Base-by-base conservation (phyloP, 108 stramenopile species). In the Cyclotella kingstonii region DNA sequence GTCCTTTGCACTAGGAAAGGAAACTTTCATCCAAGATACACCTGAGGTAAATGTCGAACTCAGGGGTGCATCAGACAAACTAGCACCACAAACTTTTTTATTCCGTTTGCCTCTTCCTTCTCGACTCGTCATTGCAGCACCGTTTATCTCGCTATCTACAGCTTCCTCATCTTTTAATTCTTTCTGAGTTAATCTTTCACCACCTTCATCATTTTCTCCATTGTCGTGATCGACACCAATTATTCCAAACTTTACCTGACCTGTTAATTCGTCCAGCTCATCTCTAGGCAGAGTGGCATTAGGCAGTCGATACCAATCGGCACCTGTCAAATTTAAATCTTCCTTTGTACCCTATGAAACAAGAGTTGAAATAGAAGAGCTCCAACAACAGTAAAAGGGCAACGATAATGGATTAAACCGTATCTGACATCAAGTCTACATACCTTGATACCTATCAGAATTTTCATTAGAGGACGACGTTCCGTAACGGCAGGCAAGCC, bases 1-100 rank as follows among this genome's bases (percentile, higher is more conserved):
- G 84, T 95, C 93, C 57, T 91, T 91, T 4, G 93, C 90, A 27
- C 90, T 91, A 5, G 93, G 93, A 55, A 95, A 95, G 8, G 90
- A 87, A 26, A 95, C 79, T 21, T 90, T 80, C 76, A 90, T 81
- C 89, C 89, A 95, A 3, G 90, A 91, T 5, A 27, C 58, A 56
- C 90, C 89, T 10, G 79, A 56, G 36, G 83, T 73, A 56, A 82
- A 94, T 61, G 88, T 90, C 12, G 43, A 27, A 31, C 72, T 54
- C 18, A 40, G 54, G 23, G 55, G 15, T 53, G 72, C 78, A 19
- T 81, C 82, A 18, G 60, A 21, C 0, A 40, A 26, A 28, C 52
- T 38, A 10, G 61, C 26, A 2, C 45, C 60, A 22, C 70, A 17
- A 33, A 59, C 45, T 30, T 30, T 23, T 42, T 68, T 70, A 41